Conservation (phyloP, 768 basidiomycete genomes). For the Russula virescens region DNA sequence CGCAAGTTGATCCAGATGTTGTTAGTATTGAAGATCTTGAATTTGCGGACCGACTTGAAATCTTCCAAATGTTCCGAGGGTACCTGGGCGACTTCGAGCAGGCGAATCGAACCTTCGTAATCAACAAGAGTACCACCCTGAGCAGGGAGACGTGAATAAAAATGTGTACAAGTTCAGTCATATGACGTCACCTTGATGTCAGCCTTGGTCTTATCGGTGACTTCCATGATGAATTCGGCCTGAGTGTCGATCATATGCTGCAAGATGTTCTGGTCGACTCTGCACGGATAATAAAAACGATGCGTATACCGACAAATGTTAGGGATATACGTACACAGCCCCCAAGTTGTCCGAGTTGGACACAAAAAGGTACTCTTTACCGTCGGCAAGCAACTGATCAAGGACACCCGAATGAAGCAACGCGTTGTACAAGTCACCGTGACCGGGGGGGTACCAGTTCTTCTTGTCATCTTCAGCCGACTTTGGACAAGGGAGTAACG, state of each 20-base stretch:
- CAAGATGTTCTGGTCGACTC: slow-evolving; percentile 63
- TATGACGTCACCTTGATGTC: slow-evolving; percentile 48
- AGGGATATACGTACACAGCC: slow-evolving; percentile 42
- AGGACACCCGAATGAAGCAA: slow-evolving; percentile 66
- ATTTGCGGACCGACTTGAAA: slow-evolving; percentile 70
- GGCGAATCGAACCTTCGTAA: slow-evolving; percentile 58
- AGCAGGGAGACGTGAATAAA: not conserved
- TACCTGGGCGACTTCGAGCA: slow-evolving; percentile 76
- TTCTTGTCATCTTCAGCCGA: slow-evolving; percentile 56
- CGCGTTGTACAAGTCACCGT: slow-evolving; percentile 72
- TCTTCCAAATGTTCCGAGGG: slow-evolving; percentile 67
- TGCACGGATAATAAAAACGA: slow-evolving; percentile 24
- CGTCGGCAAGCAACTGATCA: slow-evolving; percentile 61
- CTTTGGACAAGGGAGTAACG: slow-evolving; percentile 56
- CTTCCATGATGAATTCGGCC: slow-evolving; percentile 69
- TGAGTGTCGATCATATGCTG: slow-evolving; percentile 59
- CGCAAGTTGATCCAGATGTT: slow-evolving; percentile 53
- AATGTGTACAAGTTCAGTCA: not conserved
- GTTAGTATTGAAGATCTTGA: slow-evolving; percentile 79
- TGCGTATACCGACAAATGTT: not conserved
- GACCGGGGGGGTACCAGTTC: slow-evolving; percentile 73
- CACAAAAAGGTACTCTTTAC: slow-evolving; percentile 75
- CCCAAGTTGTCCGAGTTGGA: slow-evolving; percentile 76
- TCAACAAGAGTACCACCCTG: slow-evolving; percentile 62
- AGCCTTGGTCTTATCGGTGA: slow-evolving; percentile 80